Evolutionary conservation across 2,329 filamentous ascomycete species (phyloP).

Genomic region (Sporothrix euskadiensis): DNA sequence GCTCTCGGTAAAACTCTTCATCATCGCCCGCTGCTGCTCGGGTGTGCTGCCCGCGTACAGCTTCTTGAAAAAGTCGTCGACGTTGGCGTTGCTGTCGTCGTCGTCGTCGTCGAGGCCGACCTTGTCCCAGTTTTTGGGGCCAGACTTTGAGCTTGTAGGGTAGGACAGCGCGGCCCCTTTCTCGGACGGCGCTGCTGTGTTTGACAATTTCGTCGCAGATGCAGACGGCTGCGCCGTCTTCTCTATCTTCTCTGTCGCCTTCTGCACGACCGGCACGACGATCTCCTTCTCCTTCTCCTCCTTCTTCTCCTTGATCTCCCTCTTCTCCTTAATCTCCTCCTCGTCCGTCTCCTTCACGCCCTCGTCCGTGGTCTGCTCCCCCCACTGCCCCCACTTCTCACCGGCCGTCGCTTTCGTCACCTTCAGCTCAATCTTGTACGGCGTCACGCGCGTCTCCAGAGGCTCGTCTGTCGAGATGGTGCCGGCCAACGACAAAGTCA

Average conservation of each 20-base stretch:
- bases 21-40: conserved; percentile 89
- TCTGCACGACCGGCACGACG: neutral
- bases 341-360: conserved; percentile 24
- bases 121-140: conserved; percentile 91
- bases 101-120: conserved; percentile 57
- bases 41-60: conserved; percentile 75
- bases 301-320: neutral
- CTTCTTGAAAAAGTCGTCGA: conserved; percentile 86
- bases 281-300: neutral
- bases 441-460: conserved; percentile 35
- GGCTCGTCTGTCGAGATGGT: conserved; percentile 34
- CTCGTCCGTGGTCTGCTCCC: conserved; percentile 31
- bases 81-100: conserved; percentile 61
- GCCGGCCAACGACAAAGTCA: conserved; percentile 36
- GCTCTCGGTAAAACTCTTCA: conserved; percentile 94
- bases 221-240: neutral
- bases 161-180: conserved; percentile 51
- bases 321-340: conserved; percentile 31
- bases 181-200: neutral
- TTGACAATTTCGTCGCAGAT: no score
- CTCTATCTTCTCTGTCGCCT: neutral
- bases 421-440: conserved; percentile 41
- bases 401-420: conserved; percentile 37
- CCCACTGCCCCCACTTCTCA: conserved; percentile 40
- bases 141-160: conserved; percentile 80